Evolutionary conservation across 768 basidiomycete species (phyloP).

Genomic region (Agaricus bisporus): DNA sequence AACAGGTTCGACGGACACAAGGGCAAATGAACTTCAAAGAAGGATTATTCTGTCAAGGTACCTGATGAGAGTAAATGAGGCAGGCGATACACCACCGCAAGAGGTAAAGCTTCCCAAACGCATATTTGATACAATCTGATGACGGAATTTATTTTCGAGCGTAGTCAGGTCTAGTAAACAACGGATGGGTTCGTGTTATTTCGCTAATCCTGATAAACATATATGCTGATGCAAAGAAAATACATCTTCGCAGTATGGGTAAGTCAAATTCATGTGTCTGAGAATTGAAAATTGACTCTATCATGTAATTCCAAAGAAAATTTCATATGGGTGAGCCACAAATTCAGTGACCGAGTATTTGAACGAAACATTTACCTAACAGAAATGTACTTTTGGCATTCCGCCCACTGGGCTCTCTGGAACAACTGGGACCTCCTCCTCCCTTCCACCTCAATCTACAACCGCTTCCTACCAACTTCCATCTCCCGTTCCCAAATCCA

Average conservation of each 20-base stretch:
- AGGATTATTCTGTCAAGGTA: slow-evolving; percentile 52
- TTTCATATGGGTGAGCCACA: slow-evolving; percentile 62
- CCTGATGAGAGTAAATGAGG: slow-evolving; percentile 53
- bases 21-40: slow-evolving; percentile 50
- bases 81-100: slow-evolving; percentile 49
- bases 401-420: slow-evolving; percentile 55
- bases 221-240: not conserved
- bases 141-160: not conserved
- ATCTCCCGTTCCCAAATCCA: slow-evolving; percentile 43
- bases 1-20: slow-evolving; percentile 40
- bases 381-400: slow-evolving; percentile 58
- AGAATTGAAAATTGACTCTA: no score
- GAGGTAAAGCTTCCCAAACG: slow-evolving; percentile 33
- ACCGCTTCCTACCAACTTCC: slow-evolving; percentile 40
- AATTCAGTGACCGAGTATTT: no score
- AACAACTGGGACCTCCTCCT: slow-evolving; percentile 52
- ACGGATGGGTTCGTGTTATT: slow-evolving; percentile 44
- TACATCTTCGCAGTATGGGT: slow-evolving; percentile 29
- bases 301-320: slow-evolving; percentile 29
- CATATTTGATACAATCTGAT: not conserved
- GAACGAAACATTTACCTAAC: not conserved
- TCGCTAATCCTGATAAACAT: not conserved
- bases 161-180: slow-evolving; percentile 49
- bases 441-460: slow-evolving; percentile 37
- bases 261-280: slow-evolving; percentile 8